These are phyloP conservation scores for Voacanga thouarsii DNA, from an alignment of 257 asterid species.

Conservation along the genomic window DNA sequence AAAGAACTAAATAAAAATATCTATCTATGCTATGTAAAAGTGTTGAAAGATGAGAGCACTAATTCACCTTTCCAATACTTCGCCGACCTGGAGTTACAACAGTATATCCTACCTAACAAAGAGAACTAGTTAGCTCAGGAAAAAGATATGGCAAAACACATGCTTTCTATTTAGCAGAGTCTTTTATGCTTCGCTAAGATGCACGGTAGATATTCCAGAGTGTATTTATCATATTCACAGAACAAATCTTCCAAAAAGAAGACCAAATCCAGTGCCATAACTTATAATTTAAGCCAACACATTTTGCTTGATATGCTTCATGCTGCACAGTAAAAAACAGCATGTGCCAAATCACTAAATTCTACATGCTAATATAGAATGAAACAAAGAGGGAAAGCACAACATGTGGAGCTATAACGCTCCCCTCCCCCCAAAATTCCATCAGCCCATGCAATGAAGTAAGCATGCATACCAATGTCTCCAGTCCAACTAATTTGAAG, in stretches of 20 bases:
- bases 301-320: background rate
- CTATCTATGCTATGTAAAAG: background rate
- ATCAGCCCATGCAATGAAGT: background rate
- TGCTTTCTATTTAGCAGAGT: background rate
- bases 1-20: background rate
- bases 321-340: background rate
- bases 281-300: background rate
- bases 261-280: background rate
- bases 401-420: background rate
- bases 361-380: background rate
- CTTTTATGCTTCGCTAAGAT: background rate
- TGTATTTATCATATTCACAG: background rate
- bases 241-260: background rate
- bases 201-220: background rate
- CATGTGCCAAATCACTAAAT: background rate
- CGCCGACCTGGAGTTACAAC: conserved; percentile 47
- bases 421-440: background rate
- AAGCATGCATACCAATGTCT: conserved; percentile 48
- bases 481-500: conserved; percentile 47
- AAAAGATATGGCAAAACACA: background rate
- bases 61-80: conserved; percentile 55
- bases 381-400: background rate
- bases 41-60: conserved; percentile 5
- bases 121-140: conserved; percentile 1
- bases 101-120: conserved; percentile 59